phyloP scores from a whole-genome alignment of 163 green algal genomes.

The Chloroidium sp. region DNA sequence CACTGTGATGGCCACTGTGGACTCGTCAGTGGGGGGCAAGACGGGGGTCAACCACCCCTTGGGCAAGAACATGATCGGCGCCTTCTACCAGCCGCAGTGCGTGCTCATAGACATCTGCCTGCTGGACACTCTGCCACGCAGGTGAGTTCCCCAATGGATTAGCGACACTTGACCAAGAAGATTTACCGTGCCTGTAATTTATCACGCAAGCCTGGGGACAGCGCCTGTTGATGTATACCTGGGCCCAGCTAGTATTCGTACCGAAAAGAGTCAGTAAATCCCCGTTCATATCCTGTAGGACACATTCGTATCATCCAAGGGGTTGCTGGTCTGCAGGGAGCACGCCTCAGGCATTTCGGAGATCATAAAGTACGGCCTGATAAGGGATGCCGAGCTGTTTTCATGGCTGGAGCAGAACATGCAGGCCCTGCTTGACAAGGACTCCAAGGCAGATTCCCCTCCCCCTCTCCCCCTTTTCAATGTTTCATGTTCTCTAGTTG shows the following conservation, averaged over 20 bases:
- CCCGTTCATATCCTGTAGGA: no score
- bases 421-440: slow-evolving; percentile 49
- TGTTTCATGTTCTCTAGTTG: no score
- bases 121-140: slow-evolving; percentile 61
- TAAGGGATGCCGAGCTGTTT: slow-evolving; percentile 88
- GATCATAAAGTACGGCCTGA: slow-evolving; percentile 98
- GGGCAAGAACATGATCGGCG: slow-evolving; percentile 99
- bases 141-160: no score
- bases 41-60: slow-evolving; percentile 98
- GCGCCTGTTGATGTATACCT: no score
- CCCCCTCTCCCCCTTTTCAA: no score
- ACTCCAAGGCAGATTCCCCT: background rate
- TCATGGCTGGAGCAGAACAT: slow-evolving; percentile 91
- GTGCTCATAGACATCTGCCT: slow-evolving; percentile 75
- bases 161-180: no score
- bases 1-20: slow-evolving; percentile 87
- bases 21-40: slow-evolving; percentile 97
- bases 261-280: no score
- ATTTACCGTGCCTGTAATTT: no score
- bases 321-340: slow-evolving; percentile 55
- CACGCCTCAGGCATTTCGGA: slow-evolving; percentile 86
- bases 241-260: no score
- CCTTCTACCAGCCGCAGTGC: slow-evolving; percentile 89
- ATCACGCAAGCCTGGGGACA: no score
- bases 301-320: no score